Base-by-base conservation (phyloP, 2,329 filamentous ascomycete genomes). In the Fusarium euwallaceae region DNA sequence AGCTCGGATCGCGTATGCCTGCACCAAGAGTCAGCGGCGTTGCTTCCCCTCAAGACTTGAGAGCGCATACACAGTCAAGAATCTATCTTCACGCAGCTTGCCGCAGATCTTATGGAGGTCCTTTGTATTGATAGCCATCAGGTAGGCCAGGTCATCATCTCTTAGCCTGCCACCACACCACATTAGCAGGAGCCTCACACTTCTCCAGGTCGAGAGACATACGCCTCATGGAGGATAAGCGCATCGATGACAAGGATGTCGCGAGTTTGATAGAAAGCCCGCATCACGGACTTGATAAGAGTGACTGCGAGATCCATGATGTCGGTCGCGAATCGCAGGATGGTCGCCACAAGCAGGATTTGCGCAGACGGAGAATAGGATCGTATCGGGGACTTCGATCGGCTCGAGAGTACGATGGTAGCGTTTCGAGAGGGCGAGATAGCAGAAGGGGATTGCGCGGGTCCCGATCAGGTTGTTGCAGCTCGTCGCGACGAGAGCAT, bases 41-140 rank as follows among this genome's bases (percentile, higher is more conserved):
- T 12, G 29, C 16, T 39, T 63, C 36, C 16, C 45, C 32, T 27
- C 22, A 41, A 34, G 16, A 6, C 7, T 39, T 10, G 34, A 51
- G 61, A 55, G 75, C 61, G 84, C 89, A 75, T 92, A 96, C 90
- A 96, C 92, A 76, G 92, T 90, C 69, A 98, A 86, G 79, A 99
- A 91, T 64, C 96, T 93, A 80, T 97, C 95, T 81, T 98, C 95
- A 77, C 92, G 91, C 62, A 99, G 88, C 78, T 92, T 93, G 70
- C 93, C 95, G 82, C 94, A 96, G 34, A 97, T 90, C 82, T 96
- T 97, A 81, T 97, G 95, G 51, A 98, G 89, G 79, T 97, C 94
- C 82, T 99, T 98, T 45, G 92, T 92, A 81, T 98, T 96, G 85
- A 97, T 95, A 72, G 92, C 92, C 84, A 98, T 92, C 27, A 98